Evolutionary conservation across 1,139 yeast species (phyloP), one percentile per base, ranked within the genome.

Genomic region (Taphrina deformans): DNA sequence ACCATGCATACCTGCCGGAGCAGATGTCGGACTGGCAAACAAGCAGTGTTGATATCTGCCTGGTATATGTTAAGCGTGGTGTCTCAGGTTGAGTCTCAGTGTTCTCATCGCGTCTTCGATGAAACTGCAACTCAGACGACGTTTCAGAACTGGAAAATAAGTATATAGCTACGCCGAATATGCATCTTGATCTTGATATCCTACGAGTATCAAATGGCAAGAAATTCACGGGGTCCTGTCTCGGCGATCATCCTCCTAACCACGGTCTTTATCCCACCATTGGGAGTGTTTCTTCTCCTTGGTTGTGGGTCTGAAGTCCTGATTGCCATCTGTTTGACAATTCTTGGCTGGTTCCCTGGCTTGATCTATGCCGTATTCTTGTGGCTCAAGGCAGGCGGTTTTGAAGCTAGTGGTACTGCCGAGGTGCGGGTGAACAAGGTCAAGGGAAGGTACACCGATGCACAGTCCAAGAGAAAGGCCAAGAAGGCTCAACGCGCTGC

Each of bases 321-420:
- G 41, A 68, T 69, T 45, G 66, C 66, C 48, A 50, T 67, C 23
- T 55, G 59, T 16, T 66, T 69, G 51, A 67, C 70, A 9, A 16
- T 69, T 16, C 70, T 69, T 21, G 70, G 70, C 21, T 68, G 68
- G 60, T 31, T 69, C 14, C 70, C 70, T 4, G 70, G 70, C 3
- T 9, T 50, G 16, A 21, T 46, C 24, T 59, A 65, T 67, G 40
- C 65, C 50, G 14, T 68, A 62, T 48, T 68, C 69, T 5, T 59
- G 65, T 58, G 62, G 62, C 55, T 45, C 23, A 18, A 24, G 7
- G 62, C 53, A 2, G 55, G 62, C 4, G 55, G 55, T 14, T 58
- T 31, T 18, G 53, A 33, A n/a, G 29, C 35, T 9, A 33, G 41
- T 18, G 18, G 18, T 23, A 40, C 23, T 10, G 53, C 62, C 4